These are phyloP conservation scores for Inosperma sp. DNA, from an alignment of 768 basidiomycete genomes.

Conservation along the genomic window DNA sequence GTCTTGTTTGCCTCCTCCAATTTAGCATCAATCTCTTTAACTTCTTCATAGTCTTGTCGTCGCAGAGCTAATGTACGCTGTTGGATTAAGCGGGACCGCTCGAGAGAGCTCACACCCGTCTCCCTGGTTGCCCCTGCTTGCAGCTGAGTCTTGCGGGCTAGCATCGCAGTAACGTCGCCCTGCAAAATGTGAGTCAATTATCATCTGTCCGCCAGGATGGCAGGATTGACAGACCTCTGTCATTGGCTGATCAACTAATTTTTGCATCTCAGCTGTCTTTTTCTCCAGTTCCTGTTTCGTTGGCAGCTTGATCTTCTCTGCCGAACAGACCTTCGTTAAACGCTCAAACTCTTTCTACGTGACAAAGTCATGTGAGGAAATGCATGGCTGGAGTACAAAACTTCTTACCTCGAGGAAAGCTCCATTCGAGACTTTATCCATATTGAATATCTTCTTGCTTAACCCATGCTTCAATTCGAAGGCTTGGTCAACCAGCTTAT, in stretches of 20 bases:
- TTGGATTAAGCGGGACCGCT: slow-evolving; percentile 64
- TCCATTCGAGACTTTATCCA: slow-evolving; percentile 87
- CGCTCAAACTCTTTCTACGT: slow-evolving; percentile 71
- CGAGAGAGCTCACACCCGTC: slow-evolving; percentile 41
- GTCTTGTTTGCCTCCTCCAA: slow-evolving; percentile 47
- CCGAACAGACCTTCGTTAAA: slow-evolving; percentile 38
- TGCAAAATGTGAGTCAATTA: slow-evolving; percentile 29
- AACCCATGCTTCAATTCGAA: slow-evolving; percentile 78
- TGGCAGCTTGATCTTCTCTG: slow-evolving; percentile 61
- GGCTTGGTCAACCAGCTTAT: slow-evolving; percentile 55
- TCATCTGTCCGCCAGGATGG: not conserved
- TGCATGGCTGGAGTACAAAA: not conserved
- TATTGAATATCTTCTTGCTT: slow-evolving; percentile 52
- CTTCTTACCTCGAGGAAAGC: slow-evolving; percentile 54
- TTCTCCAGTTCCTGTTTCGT: slow-evolving; percentile 60
- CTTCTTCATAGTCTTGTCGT: slow-evolving; percentile 65
- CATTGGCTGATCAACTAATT: slow-evolving; percentile 53
- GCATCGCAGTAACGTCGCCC: slow-evolving; percentile 81
- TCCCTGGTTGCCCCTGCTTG: slow-evolving; percentile 26
- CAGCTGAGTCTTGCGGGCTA: slow-evolving; percentile 57
- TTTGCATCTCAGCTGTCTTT: slow-evolving; percentile 60
- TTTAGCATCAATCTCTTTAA: slow-evolving; percentile 55
- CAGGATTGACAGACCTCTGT: slow-evolving; percentile 65
- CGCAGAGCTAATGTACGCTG: slow-evolving; percentile 70
- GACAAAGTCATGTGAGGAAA: not conserved